A percentile compares a stretch with the other conserved stretches of the same genome.
These are phyloP conservation scores for Triglochin maritima DNA, from an alignment of 106 monocot genomes.

Conservation along the genomic window DNA sequence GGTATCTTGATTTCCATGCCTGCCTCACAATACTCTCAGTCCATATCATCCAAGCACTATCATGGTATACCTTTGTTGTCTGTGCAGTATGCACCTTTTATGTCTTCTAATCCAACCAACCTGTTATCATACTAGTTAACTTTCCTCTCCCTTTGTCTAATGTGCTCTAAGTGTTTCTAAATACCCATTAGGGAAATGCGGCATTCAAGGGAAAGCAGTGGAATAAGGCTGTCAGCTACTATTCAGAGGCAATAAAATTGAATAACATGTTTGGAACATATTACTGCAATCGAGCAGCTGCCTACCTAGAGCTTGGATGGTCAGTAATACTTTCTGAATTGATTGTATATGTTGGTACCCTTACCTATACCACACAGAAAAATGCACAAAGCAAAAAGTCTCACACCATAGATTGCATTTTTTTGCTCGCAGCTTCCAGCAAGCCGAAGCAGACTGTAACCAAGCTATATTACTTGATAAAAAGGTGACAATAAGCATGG, in stretches of 20 bases:
- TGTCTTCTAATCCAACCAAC: too few species aligned
- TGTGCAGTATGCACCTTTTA: too few species aligned
- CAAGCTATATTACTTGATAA: constrained; percentile 82
- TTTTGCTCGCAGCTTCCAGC: constrained; percentile 55
- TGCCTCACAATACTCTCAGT: not conserved
- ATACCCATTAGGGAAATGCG: constrained; percentile 56
- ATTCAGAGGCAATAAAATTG: constrained; percentile 88
- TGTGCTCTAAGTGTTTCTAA: too few species aligned
- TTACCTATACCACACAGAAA: too few species aligned
- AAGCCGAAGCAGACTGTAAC: constrained; percentile 92
- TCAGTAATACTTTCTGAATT: constrained; percentile 15
- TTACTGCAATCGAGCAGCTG: constrained; percentile 91
- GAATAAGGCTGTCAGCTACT: constrained; percentile 78
- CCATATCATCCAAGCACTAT: too few species aligned
- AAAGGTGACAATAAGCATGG: constrained; percentile 35
- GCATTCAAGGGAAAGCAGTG: constrained; percentile 82
- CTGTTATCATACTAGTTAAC: too few species aligned
- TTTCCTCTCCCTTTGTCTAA: too few species aligned
- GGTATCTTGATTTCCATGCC: constrained; percentile 18
- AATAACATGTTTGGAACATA: constrained; percentile 69
- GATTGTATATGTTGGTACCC: not conserved
- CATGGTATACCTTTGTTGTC: too few species aligned
- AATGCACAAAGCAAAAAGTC: too few species aligned
- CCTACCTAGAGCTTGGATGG: constrained; percentile 91
- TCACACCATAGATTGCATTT: not conserved